These are phyloP conservation scores for Aspergillus versicolor DNA, from an alignment of 2,329 filamentous ascomycete genomes.

Conservation along the genomic window DNA sequence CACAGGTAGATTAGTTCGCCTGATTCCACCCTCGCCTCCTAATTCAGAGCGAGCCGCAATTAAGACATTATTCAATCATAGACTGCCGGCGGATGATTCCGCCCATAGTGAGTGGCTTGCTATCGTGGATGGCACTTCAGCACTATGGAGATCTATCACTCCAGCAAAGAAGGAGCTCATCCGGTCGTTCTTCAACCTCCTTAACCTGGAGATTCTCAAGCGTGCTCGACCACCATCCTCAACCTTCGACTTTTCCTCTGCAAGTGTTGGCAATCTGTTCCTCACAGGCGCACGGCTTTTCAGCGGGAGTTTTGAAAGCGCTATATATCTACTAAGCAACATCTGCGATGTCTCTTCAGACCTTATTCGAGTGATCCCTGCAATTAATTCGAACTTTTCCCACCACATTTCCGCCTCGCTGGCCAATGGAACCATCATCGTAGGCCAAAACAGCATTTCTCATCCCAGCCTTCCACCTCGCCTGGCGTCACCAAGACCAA, in stretches of 20 bases:
- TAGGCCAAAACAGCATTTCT: conserved; percentile 89
- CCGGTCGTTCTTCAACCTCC: conserved; percentile 71
- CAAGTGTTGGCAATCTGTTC: conserved; percentile 77
- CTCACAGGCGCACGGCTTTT: conserved; percentile 84
- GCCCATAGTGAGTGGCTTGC: conserved; percentile 82
- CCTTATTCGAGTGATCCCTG: conserved; percentile 76
- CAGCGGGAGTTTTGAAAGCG: conserved; percentile 86
- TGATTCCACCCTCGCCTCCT: conserved; percentile 69
- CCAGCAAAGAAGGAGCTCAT: conserved; percentile 75
- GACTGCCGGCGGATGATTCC: conserved; percentile 63
- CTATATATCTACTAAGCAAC: conserved; percentile 83
- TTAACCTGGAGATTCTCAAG: conserved; percentile 78
- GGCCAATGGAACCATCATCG: conserved; percentile 72
- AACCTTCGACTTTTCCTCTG: conserved; percentile 74
- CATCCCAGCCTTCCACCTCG: conserved; percentile 63
- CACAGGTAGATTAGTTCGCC: conserved; percentile 78
- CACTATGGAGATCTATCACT: conserved; percentile 69
- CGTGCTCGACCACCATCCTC: conserved; percentile 67
- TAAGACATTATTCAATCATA: conserved; percentile 82
- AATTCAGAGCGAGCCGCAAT: conserved; percentile 70
- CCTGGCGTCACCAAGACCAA: conserved; percentile 32
- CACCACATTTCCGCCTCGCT: conserved; percentile 90
- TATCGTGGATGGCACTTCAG: conserved; percentile 79
- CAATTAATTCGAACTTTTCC: conserved; percentile 92
- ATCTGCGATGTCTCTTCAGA: conserved; percentile 78